Percentiles rank a stretch among this genome's conserved stretches.
Conservation (phyloP, 495 filamentous ascomycete genomes). For the Penicillium bialowiezense region DNA sequence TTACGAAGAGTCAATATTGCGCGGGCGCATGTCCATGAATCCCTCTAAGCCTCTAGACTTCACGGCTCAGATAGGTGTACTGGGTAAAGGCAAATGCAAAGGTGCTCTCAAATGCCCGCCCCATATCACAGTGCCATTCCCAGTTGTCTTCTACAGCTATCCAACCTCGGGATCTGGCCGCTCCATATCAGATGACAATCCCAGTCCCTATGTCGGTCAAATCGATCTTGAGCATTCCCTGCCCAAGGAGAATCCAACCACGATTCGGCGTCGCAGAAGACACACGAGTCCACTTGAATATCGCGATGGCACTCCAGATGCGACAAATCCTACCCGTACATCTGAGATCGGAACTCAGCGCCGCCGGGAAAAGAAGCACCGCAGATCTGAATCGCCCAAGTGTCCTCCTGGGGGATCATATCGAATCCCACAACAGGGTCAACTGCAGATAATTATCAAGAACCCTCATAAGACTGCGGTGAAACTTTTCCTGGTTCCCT, state of each 20-base stretch:
- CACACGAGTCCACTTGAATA: constrained; percentile 45
- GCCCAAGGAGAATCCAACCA: constrained; percentile 39
- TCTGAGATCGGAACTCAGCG: constrained; percentile 25
- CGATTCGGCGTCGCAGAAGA: constrained; percentile 42
- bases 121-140: constrained; percentile 91
- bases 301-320: constrained; percentile 11
- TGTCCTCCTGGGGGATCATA: constrained; percentile 83
- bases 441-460: constrained; percentile 95
- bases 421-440: constrained; percentile 90
- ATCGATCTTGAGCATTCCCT: constrained; percentile 87
- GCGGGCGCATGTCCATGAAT: constrained; percentile 94
- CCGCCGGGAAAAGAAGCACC: constrained; percentile 51
- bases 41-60: constrained; percentile 94
- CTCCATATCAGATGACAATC: constrained; percentile 68
- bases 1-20: constrained; percentile 94
- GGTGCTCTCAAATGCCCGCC: constrained; percentile 79
- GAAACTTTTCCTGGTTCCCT: constrained; percentile 92
- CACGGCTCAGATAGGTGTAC: constrained; percentile 90
- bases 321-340: constrained; percentile 8
- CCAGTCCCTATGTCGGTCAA: constrained; percentile 93
- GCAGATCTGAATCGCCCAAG: constrained; percentile 66
- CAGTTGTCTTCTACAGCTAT: constrained; percentile 96
- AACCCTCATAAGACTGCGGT: constrained; percentile 96
- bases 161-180: constrained; percentile 60
- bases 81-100: constrained; percentile 89